Evolutionary conservation across 2,329 filamentous ascomycete species (phyloP).

Genomic region (Pochonia chlamydosporia): DNA sequence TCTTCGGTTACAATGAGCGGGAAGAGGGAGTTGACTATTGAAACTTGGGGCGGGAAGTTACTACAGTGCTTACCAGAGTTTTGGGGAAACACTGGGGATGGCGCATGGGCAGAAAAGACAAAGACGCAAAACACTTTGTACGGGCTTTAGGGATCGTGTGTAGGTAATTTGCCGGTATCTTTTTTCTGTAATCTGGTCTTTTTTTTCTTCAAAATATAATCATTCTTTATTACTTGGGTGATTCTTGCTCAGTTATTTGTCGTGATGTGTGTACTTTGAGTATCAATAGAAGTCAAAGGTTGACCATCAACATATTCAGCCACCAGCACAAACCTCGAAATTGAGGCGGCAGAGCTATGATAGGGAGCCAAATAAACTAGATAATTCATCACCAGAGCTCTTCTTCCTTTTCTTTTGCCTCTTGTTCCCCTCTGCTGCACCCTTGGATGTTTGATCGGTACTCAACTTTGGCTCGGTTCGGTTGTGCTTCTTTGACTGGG

Average conservation of each 20-base stretch:
- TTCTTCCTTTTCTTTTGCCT: conserved; percentile 51
- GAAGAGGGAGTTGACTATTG: conserved; percentile 6
- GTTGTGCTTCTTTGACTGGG: conserved; percentile 4
- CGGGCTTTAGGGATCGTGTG: conserved; percentile 15
- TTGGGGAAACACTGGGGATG: conserved; percentile 7
- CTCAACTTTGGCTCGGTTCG: not conserved
- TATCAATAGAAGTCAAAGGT: not conserved
- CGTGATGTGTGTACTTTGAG: not conserved
- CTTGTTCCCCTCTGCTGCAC: conserved; percentile 24
- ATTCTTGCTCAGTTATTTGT: not conserved
- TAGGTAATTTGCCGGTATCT: conserved; percentile 2
- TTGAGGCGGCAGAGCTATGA: not conserved
- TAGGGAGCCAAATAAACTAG: conserved; percentile 63
- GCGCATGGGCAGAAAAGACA: conserved; percentile 21
- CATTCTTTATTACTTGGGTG: conserved; percentile 1
- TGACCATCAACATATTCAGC: not conserved
- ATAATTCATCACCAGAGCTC: conserved; percentile 60
- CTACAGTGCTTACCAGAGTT: conserved; percentile 4
- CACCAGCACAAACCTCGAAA: too few relatives aligned
- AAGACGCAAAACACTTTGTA: conserved; percentile 19
- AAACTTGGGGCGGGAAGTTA: conserved; percentile 3
- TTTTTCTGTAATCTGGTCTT: not conserved
- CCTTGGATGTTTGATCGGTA: not conserved
- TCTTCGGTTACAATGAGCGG: not conserved
- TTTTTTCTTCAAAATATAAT: not conserved